Conservation (phyloP, 2,329 filamentous ascomycete species). For the Fusarium sulawesiense region DNA sequence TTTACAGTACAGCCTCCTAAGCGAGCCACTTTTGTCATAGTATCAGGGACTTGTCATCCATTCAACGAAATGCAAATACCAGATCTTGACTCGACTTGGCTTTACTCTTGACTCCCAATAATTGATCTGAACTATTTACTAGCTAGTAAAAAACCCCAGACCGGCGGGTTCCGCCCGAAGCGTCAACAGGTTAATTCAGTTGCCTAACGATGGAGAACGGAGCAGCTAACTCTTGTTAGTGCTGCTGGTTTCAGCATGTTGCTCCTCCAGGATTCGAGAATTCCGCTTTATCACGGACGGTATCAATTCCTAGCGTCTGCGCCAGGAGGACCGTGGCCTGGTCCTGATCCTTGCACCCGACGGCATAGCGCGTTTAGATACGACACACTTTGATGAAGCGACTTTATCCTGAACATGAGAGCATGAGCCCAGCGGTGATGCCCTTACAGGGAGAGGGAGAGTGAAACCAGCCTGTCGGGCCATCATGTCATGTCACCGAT, state of each 20-base stretch:
- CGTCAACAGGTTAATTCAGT: constrained; percentile 8
- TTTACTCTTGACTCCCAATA: too few species aligned
- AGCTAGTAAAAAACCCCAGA: not conserved
- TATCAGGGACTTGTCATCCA: not conserved
- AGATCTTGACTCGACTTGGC: not conserved
- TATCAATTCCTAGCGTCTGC: not conserved
- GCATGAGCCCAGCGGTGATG: not conserved
- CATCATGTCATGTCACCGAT: not conserved
- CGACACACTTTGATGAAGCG: constrained; percentile 20
- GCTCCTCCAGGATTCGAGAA: constrained; percentile 10
- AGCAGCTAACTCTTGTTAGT: not conserved
- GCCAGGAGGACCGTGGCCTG: constrained; percentile 7
- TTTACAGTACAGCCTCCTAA: not conserved
- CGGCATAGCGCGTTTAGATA: constrained; percentile 23
- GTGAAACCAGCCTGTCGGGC: constrained; percentile 33
- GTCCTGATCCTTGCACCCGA: constrained; percentile 30
- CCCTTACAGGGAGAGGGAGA: constrained; percentile 6
- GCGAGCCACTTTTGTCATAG: constrained; percentile 5
- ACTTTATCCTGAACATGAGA: constrained; percentile 6
- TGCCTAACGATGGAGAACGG: constrained; percentile 11
- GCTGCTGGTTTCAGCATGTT: constrained; percentile 16
- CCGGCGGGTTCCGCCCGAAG: not conserved
- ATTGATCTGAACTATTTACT: not conserved
- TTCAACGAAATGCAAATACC: constrained; percentile 4
- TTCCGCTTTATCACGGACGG: constrained; percentile 3